These are phyloP conservation scores for Blastobotrys raffinosifermentans DNA, from an alignment of 1,139 yeast genomes.

Conservation along the genomic window DNA sequence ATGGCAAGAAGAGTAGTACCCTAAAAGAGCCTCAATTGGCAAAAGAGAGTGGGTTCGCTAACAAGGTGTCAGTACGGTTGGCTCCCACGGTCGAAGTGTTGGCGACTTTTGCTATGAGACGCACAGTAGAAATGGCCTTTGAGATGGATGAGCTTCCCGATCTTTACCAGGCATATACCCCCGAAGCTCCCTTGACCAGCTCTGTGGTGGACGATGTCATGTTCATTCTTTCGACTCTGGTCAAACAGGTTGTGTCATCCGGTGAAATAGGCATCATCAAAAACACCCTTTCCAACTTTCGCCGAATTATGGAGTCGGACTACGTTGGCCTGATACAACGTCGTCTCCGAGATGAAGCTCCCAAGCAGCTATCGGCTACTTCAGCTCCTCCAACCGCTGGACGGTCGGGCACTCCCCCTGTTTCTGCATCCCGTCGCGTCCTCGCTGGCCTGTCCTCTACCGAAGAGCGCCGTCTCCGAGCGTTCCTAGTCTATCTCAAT, in stretches of 20 bases:
- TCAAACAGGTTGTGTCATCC: slow-evolving; percentile 54
- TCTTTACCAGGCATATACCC: slow-evolving; percentile 25
- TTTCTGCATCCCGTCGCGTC: slow-evolving; percentile 2
- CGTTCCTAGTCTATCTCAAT: slow-evolving; percentile 51
- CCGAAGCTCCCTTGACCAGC: slow-evolving; percentile 62
- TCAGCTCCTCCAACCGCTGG: slow-evolving; percentile 17
- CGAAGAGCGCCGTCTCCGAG: slow-evolving; percentile 41
- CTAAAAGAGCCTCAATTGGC: slow-evolving; percentile 38
- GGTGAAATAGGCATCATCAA: slow-evolving; percentile 54
- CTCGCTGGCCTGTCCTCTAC: slow-evolving; percentile 23
- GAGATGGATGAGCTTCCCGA: slow-evolving; percentile 72
- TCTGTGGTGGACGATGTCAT: slow-evolving; percentile 86
- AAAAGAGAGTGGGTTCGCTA: slow-evolving; percentile 52
- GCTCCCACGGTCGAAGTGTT: slow-evolving; percentile 60
- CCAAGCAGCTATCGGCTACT: slow-evolving; percentile 21
- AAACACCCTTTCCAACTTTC: slow-evolving; percentile 42
- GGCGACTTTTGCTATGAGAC: slow-evolving; percentile 60
- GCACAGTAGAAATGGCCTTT: slow-evolving; percentile 79
- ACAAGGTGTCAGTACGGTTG: slow-evolving; percentile 50
- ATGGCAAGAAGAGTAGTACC: slow-evolving; percentile 12
- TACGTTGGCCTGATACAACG: slow-evolving; percentile 44
- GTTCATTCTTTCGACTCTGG: slow-evolving; percentile 60
- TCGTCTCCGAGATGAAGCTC: slow-evolving; percentile 47
- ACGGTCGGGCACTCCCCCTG: slow-evolving; percentile 12
- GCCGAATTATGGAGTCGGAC: slow-evolving; percentile 44